These are phyloP conservation scores for Candida peoriensis DNA, from an alignment of 805 yeast species.

Conservation along the genomic window DNA sequence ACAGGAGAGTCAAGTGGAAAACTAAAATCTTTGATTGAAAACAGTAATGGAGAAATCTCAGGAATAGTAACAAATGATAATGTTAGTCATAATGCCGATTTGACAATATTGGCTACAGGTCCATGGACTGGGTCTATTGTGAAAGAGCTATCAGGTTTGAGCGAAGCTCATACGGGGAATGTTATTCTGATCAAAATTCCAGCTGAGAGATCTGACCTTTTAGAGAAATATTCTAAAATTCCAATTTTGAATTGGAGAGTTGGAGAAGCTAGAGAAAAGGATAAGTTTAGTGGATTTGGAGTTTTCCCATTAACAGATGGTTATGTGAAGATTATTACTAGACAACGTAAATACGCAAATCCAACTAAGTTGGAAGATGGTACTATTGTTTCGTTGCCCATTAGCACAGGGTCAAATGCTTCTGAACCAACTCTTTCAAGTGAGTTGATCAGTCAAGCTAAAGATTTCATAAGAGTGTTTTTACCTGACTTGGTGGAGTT, in stretches of 20 bases:
- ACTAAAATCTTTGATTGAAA: conserved; percentile 20
- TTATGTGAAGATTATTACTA: conserved; percentile 29
- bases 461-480: conserved; percentile 13
- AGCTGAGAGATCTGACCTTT: conserved; percentile 28
- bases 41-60: conserved; percentile 7
- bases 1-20: conserved; percentile 27
- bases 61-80: conserved; percentile 27
- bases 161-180: conserved; percentile 34
- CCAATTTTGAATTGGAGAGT: conserved; percentile 33
- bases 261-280: conserved; percentile 28
- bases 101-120: conserved; percentile 17
- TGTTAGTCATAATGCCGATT: conserved; percentile 14
- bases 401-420: conserved; percentile 22
- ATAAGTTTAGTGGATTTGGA: conserved; percentile 27
- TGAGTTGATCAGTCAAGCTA: conserved; percentile 23
- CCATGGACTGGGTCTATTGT: conserved; percentile 23
- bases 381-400: conserved; percentile 28
- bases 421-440: conserved; percentile 22
- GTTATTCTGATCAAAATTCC: conserved; percentile 32
- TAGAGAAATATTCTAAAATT: conserved; percentile 30
- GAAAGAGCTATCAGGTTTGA: conserved; percentile 27
- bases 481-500: conserved; percentile 15
- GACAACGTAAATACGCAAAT: conserved; percentile 33
- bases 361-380: conserved; percentile 21
- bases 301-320: conserved; percentile 33